A percentile compares a stretch with the other conserved stretches of the same genome.
These are phyloP conservation scores for Microcos paniculata DNA, from an alignment of 345 rosid species.

Conservation along the genomic window DNA sequence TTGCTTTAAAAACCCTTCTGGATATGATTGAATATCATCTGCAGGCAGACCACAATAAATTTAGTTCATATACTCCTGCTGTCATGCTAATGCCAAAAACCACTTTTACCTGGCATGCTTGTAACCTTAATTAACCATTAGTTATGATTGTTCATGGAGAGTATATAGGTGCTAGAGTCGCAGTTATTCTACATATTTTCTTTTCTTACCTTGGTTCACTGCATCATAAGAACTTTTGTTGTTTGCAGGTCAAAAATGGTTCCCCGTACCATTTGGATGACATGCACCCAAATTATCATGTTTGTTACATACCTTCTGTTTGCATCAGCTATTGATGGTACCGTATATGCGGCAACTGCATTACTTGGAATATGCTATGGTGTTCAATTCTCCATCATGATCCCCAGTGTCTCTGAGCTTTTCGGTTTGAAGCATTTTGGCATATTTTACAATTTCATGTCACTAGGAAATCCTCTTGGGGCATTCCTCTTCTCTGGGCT, in stretches of 20 bases:
- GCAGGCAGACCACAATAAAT: neutral
- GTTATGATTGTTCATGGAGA: neutral
- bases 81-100: neutral
- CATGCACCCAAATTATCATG: constrained; percentile 50
- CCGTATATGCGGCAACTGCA: constrained; percentile 52
- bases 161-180: neutral
- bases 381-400: constrained; percentile 60
- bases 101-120: neutral
- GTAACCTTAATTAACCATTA: neutral
- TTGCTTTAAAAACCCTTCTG: neutral
- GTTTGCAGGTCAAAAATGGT: constrained; percentile 46
- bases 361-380: constrained; percentile 66
- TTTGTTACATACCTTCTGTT: constrained; percentile 50
- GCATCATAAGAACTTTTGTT: neutral
- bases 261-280: constrained; percentile 68
- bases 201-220: neutral
- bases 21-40: neutral
- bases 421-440: constrained; percentile 67
- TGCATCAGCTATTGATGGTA: constrained; percentile 53
- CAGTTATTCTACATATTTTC: neutral
- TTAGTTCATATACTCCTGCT: neutral
- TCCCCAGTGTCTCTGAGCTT: constrained; percentile 68
- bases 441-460: constrained; percentile 52
- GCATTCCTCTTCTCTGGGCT: constrained; percentile 70
- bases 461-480: constrained; percentile 62